These are phyloP conservation scores for Aspergillus sp. DNA, from an alignment of 2,329 filamentous ascomycete genomes.

Conservation along the genomic window DNA sequence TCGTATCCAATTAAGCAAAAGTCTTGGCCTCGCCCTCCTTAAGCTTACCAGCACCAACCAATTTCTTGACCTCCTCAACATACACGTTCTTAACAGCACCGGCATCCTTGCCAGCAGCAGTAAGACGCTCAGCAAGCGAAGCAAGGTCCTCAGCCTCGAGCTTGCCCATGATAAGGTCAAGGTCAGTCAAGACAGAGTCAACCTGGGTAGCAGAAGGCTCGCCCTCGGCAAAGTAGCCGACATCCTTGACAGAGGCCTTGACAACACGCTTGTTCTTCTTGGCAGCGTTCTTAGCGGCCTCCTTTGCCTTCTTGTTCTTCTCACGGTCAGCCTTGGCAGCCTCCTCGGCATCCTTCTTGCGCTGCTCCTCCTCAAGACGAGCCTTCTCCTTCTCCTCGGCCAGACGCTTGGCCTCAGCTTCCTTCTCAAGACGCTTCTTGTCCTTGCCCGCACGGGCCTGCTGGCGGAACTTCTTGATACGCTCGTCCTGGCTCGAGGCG, in stretches of 20 bases:
- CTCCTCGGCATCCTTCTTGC: conserved; percentile 76
- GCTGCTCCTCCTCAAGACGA: conserved; percentile 75
- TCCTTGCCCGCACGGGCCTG: conserved; percentile 90
- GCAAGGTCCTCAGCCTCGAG: conserved; percentile 89
- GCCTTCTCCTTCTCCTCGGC: conserved; percentile 76
- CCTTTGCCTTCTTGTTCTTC: conserved; percentile 89
- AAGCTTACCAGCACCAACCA: conserved; percentile 75
- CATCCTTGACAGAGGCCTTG: conserved; percentile 89
- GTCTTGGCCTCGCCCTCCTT: conserved; percentile 74
- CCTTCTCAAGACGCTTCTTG: conserved; percentile 83
- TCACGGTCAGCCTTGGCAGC: conserved; percentile 78
- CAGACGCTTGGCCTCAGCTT: conserved; percentile 81
- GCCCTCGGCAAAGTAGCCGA: conserved; percentile 80
- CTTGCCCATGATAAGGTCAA: conserved; percentile 80
- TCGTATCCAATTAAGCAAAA: conserved; percentile 22
- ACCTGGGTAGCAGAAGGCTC: conserved; percentile 70
- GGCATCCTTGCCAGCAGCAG: conserved; percentile 66
- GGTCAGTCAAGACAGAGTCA: conserved; percentile 74
- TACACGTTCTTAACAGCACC: conserved; percentile 82
- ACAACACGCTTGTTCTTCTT: conserved; percentile 99
- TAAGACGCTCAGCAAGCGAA: conserved; percentile 70
- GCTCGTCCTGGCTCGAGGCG: conserved; percentile 74
- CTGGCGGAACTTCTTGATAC: conserved; percentile 95
- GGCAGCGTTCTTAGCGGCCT: conserved; percentile 94
- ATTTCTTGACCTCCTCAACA: conserved; percentile 66